Evolutionary conservation across 2,329 filamentous ascomycete species (phyloP).

Genomic region (Fusarium xylarioides): DNA sequence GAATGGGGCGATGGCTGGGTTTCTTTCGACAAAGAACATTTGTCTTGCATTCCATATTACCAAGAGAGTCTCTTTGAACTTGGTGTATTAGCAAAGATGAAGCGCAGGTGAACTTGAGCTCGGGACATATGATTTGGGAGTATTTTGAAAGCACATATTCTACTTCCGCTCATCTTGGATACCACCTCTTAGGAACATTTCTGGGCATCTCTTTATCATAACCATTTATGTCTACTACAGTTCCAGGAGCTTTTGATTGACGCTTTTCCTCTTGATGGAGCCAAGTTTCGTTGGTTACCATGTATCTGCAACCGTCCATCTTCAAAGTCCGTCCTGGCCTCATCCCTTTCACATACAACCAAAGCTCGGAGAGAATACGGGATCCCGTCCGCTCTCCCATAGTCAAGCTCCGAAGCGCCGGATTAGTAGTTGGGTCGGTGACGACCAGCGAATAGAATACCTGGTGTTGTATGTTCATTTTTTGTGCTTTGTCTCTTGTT

Average conservation of each 20-base stretch:
- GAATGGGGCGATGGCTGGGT: neutral
- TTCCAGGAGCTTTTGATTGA: no score
- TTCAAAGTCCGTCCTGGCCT: neutral
- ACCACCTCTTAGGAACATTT: neutral
- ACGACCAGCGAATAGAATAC: constrained; percentile 16
- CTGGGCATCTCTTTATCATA: neutral
- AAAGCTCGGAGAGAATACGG: constrained; percentile 17
- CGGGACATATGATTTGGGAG: neutral
- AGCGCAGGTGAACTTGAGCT: neutral
- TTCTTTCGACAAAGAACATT: neutral
- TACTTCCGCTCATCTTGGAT: neutral
- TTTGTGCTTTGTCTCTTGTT: neutral
- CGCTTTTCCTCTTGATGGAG: neutral
- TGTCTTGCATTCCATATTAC: neutral
- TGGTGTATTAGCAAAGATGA: neutral
- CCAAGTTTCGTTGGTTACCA: neutral
- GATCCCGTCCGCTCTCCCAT: constrained; percentile 14
- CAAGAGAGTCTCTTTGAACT: neutral
- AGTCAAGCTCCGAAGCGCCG: constrained; percentile 17
- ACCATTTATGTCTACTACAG: neutral
- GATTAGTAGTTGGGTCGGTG: constrained; percentile 19
- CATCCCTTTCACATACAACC: neutral
- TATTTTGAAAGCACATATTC: neutral
- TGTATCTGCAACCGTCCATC: neutral
- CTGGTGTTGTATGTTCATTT: constrained; percentile 11